Base-by-base conservation (phyloP, 2,329 filamentous ascomycete genomes). In the Ceratocystis lukuohia region DNA sequence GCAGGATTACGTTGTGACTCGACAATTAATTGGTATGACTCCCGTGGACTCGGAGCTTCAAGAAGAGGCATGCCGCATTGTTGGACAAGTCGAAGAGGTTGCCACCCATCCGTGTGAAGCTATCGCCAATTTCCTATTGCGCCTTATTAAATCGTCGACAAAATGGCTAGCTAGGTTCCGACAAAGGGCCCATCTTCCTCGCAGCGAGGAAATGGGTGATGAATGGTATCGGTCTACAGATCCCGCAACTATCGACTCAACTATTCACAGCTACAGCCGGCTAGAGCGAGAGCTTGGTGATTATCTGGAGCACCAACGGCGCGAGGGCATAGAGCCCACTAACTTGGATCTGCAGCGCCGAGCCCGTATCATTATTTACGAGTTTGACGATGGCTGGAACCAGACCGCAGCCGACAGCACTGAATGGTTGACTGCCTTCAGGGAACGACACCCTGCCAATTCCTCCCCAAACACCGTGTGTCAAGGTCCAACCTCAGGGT, bases 361-460 rank as follows among this genome's bases (percentile, higher is more conserved):
- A 70, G 83, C 83, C 25, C 79, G 84, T 69, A 77, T 84, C 64
- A 83, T 86, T 70, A 83, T 86, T 25, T 86, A 84, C 72, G 82
- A 84, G 61, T 80, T 78, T 67, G 82, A 85, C 64, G 83, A 86
- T 70, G 79, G 79, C 8, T 86, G 84, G 83, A 86, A 86, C 69
- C 84, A 85, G 70, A 87, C 84, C 1, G 80, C 80, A 0, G 81
- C 83, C 2, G 84, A 87, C 69, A 82, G 83, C 68, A 69, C 75
- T 2, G 72, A 76, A 2, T 85, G 83, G 80, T 75, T 86, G 1
- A 72, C 75, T 2, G 74, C 77, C 12, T 86, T 86, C 74, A 80
- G 77, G 67, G 72, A 76, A 50, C 77, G 80, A 62, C 79, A 83
- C 68, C 62, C 50, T 53, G 48, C 61, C 1, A 44, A 25, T 20